These are phyloP conservation scores for Sugiyamaella xylanicola DNA, from an alignment of 1,139 yeast genomes.

Conservation along the genomic window DNA sequence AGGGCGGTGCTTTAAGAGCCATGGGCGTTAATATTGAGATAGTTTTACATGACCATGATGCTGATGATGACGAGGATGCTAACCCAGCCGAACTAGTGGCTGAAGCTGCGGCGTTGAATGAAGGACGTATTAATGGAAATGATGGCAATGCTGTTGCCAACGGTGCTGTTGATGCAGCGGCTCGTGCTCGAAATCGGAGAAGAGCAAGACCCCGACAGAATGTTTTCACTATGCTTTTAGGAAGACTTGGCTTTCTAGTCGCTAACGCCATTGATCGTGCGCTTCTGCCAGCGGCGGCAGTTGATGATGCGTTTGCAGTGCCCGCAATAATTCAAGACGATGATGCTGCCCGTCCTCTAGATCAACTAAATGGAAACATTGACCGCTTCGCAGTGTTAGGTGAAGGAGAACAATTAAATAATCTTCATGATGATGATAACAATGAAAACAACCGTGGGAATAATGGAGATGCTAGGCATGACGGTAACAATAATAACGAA, in stretches of 20 bases:
- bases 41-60: conserved; percentile 13
- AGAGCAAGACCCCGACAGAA: conserved; percentile 1
- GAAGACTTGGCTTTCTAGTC: conserved; percentile 6
- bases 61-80: conserved; percentile 5
- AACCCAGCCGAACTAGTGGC: neutral
- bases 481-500: neutral
- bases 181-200: neutral
- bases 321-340: conserved; percentile 14
- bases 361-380: neutral
- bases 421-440: neutral
- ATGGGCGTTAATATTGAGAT: conserved; percentile 13
- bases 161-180: neutral
- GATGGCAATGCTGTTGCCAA: neutral
- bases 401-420: neutral
- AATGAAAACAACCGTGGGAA: neutral
- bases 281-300: conserved; percentile 10
- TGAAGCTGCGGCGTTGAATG: neutral
- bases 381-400: neutral
- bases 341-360: conserved; percentile 2
- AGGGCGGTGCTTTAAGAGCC: neutral
- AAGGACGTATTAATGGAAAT: no score
- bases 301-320: neutral
- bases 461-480: neutral
- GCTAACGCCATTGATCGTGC: conserved; percentile 14
- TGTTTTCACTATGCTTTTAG: conserved; percentile 7